phyloP scores from a whole-genome alignment of 2,329 filamentous ascomycete species.

The Chrysoporthe austroafricana region DNA sequence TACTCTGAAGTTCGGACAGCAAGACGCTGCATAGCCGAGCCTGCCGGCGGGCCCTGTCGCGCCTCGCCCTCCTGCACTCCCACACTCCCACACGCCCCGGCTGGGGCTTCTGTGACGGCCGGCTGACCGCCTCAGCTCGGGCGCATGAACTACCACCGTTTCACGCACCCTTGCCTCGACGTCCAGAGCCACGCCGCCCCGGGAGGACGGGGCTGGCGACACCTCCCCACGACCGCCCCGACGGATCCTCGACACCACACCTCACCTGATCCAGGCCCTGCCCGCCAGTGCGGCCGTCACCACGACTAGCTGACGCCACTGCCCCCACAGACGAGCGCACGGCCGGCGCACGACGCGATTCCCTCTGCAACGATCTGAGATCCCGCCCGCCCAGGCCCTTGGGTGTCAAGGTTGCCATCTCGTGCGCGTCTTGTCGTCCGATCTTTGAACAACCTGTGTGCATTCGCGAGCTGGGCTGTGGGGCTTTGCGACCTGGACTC shows the following conservation, averaged over 20 bases:
- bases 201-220: not conserved
- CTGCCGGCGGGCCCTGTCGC: slow-evolving; percentile 1
- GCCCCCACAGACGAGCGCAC: not conserved
- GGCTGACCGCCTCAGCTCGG: not conserved
- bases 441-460: not conserved
- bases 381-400: not conserved
- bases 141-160: not conserved
- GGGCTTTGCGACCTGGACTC: not conserved
- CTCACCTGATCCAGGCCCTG: not conserved
- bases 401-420: not conserved
- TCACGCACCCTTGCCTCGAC: slow-evolving; percentile 5
- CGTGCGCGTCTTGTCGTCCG: not conserved
- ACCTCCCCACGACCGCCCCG: no score
- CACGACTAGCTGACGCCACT: not conserved
- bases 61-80: not conserved
- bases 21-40: slow-evolving; percentile 6
- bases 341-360: not conserved
- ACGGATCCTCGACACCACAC: no score
- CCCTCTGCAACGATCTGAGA: not conserved
- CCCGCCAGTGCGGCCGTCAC: not conserved
- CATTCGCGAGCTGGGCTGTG: not conserved
- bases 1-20: not conserved
- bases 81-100: not conserved
- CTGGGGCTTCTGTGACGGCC: not conserved
- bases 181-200: not conserved